Base-by-base conservation (phyloP, 2,329 filamentous ascomycete genomes). In the Diaporthe vexans region DNA sequence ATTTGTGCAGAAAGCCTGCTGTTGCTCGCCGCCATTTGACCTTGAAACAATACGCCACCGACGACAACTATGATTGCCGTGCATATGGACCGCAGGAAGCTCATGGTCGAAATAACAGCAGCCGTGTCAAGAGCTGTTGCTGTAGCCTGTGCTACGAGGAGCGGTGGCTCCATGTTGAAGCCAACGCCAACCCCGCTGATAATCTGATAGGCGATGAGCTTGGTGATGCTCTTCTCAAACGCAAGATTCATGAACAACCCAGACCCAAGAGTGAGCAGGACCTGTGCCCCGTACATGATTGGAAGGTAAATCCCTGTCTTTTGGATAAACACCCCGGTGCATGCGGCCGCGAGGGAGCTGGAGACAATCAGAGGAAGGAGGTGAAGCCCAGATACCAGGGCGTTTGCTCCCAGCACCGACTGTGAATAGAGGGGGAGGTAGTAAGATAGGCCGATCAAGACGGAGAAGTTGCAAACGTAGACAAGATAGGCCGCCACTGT, bases 371-470 rank as follows among this genome's bases (percentile, higher is more conserved):
- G 91, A 0, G 94, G 92, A 19, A 97, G 86, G 21, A 95, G 82
- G 79, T 94, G 94, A 65, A 95, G 91, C 67, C 94, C 94, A 1
- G 91, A 94, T 40, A 93, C 84, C 48, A 95, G 89, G 0, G 94
- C 92, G 0, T 88, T 87, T 2, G 91, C 91, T 67, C 93, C 89
- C 57, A 94, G 87, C 69, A 94, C 91, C 69, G 92, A 89, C 83
- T 97, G 94, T 83, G 95, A 96, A 85, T 97, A 98, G 3, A 97
- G 88, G 0, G 94, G 94, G 6, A 97, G 87, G 84, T 94, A 97
- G 86, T 96, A 97, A 76, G 90, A 91, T 0, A 74, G 51, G 10
- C 52, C 91, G 0, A 92, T 90, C 85, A 96, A 96, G 77, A 93
- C 91, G 77, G 92, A 89, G 58, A 92, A 92, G 81, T 97, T 94